Conservation (phyloP, 78 protist genomes). For the Dictyostelium purpureum region DNA sequence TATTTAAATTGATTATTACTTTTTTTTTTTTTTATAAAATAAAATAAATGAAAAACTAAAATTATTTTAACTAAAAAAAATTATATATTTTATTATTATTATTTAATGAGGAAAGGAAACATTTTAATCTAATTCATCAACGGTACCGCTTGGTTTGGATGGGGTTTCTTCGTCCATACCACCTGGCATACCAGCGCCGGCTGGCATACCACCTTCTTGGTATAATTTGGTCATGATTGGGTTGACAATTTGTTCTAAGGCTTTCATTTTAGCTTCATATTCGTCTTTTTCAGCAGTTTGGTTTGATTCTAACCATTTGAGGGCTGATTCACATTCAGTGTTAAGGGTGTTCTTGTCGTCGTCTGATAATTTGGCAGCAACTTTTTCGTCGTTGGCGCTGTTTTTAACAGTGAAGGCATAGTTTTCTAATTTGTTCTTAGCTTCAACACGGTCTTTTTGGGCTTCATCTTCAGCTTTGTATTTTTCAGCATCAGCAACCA, state of each 20-base stretch:
- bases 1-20: too few species aligned
- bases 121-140: constrained; percentile 46
- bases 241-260: constrained; percentile 86
- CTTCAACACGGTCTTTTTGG: constrained; percentile 77
- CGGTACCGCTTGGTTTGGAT: constrained; percentile 23
- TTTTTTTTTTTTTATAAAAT: too few species aligned
- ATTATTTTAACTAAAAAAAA: too few species aligned
- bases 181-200: constrained; percentile 82
- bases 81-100: too few species aligned
- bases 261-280: constrained; percentile 89
- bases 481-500: constrained; percentile 96
- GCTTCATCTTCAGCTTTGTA: constrained; percentile 92
- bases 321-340: constrained; percentile 88
- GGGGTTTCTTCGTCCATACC: constrained; percentile 36
- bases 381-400: constrained; percentile 78
- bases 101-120: too few species aligned
- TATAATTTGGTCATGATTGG: constrained; percentile 94
- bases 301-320: constrained; percentile 94
- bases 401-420: constrained; percentile 86
- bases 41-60: too few species aligned
- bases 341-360: constrained; percentile 93
- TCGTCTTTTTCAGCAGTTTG: constrained; percentile 92
- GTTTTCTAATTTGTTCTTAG: constrained; percentile 93
- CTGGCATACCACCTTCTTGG: constrained; percentile 85
- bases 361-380: constrained; percentile 94